Evolutionary conservation across 495 filamentous ascomycete species (phyloP).

Genomic region (Penicillium verhagenii): DNA sequence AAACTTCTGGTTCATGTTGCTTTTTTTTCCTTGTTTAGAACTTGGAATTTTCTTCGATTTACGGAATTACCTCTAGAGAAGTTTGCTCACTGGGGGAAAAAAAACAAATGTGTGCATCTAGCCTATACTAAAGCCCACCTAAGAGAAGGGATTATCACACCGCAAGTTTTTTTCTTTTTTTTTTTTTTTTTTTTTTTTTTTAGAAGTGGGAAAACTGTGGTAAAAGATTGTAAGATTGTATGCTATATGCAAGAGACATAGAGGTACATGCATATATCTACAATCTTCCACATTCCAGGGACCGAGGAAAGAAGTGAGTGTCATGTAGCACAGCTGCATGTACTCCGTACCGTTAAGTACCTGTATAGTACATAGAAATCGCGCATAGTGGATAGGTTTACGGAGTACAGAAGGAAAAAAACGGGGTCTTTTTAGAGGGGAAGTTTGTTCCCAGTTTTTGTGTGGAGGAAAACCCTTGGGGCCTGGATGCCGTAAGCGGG

Average conservation of each 20-base stretch:
- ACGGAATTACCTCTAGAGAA: neutral
- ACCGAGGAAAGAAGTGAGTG: no score
- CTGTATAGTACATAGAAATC: no score
- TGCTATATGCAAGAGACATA: neutral
- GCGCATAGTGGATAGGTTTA: slow-evolving; percentile 10
- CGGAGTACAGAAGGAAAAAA: no score
- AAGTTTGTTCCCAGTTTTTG: neutral
- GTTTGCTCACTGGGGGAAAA: neutral
- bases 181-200: slow-evolving; percentile 2
- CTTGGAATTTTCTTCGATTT: neutral
- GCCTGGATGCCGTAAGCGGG: neutral
- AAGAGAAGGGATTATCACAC: no score
- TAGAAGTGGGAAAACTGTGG: neutral
- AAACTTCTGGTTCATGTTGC: no score
- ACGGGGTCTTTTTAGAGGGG: neutral
- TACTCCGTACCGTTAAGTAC: neutral
- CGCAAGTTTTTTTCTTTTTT: neutral
- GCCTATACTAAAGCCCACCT: no score
- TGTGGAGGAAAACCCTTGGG: neutral
- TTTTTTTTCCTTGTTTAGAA: neutral
- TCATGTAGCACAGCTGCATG: neutral
- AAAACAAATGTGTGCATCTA: no score
- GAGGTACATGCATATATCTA: neutral
- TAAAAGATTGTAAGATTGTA: no score
- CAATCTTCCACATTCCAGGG: neutral